Conservation (phyloP, 23 red algal genomes). For the Gracilariopsis chorda region DNA sequence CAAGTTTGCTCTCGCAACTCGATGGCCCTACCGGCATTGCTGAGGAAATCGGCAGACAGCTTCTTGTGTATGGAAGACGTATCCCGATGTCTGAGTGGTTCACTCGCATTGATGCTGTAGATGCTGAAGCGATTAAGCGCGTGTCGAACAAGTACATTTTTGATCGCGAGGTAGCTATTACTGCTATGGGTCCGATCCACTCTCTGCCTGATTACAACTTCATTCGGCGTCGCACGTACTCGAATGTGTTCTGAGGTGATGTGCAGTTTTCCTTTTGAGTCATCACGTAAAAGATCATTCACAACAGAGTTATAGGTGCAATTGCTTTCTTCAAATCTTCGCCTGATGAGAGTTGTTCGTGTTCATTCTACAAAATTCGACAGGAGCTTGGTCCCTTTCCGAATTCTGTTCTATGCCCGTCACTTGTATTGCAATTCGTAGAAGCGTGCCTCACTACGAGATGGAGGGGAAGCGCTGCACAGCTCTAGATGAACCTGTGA, state of each 20-base stretch:
- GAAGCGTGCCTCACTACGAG: too few species aligned
- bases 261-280: neutral
- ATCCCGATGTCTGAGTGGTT: slow-evolving; percentile 96
- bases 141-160: slow-evolving; percentile 95
- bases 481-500: too few species aligned
- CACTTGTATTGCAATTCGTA: too few species aligned
- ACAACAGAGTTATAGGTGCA: too few species aligned
- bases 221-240: slow-evolving; percentile 91
- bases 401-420: too few species aligned
- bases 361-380: too few species aligned
- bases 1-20: slow-evolving; percentile 74
- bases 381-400: too few species aligned
- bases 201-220: slow-evolving; percentile 93
- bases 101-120: slow-evolving; percentile 95
- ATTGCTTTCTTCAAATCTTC: too few species aligned
- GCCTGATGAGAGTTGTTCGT: too few species aligned
- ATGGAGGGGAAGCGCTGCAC: too few species aligned
- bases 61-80: slow-evolving; percentile 92
- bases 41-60: slow-evolving; percentile 93
- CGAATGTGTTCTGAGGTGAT: slow-evolving; percentile 69
- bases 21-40: slow-evolving; percentile 82
- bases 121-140: slow-evolving; percentile 73
- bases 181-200: slow-evolving; percentile 89
- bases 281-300: neutral
- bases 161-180: slow-evolving; percentile 92